Evolutionary conservation across 257 asterid species (phyloP).

Genomic region (Petrea volubilis): DNA sequence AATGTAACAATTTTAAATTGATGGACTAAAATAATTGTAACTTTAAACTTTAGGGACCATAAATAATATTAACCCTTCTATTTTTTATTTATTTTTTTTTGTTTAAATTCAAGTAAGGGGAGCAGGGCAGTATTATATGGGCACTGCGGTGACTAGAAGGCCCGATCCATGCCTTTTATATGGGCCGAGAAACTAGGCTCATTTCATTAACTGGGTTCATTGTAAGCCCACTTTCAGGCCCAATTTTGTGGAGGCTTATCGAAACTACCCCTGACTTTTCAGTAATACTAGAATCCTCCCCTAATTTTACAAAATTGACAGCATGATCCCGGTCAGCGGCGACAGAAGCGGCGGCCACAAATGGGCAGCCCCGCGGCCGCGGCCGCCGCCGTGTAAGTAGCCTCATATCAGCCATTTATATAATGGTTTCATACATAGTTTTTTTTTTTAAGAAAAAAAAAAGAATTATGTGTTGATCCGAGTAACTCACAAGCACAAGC

Average conservation of each 20-base stretch:
- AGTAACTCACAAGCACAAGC: neutral
- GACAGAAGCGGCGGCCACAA: neutral
- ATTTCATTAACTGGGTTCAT: neutral
- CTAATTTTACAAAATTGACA: neutral
- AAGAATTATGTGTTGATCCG: neutral
- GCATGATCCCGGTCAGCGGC: neutral
- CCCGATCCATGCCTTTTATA: neutral
- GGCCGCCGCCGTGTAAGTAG: neutral
- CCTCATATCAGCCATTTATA: neutral
- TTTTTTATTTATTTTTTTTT: too few species aligned
- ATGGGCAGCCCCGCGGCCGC: neutral
- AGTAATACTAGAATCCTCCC: neutral
- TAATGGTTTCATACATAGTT: too few species aligned
- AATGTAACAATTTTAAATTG: too few species aligned
- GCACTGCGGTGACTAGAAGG: neutral
- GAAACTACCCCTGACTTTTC: constrained; percentile 8
- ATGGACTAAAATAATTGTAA: too few species aligned
- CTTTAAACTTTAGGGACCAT: too few species aligned
- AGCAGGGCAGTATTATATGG: too few species aligned
- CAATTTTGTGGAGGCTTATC: neutral
- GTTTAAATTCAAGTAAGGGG: too few species aligned
- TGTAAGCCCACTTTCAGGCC: neutral
- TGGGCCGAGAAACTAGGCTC: too few species aligned
- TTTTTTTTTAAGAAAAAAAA: too few species aligned
- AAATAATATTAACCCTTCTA: too few species aligned